phyloP scores from a whole-genome alignment of 257 asterid species.

The Penstemon eatonii region DNA sequence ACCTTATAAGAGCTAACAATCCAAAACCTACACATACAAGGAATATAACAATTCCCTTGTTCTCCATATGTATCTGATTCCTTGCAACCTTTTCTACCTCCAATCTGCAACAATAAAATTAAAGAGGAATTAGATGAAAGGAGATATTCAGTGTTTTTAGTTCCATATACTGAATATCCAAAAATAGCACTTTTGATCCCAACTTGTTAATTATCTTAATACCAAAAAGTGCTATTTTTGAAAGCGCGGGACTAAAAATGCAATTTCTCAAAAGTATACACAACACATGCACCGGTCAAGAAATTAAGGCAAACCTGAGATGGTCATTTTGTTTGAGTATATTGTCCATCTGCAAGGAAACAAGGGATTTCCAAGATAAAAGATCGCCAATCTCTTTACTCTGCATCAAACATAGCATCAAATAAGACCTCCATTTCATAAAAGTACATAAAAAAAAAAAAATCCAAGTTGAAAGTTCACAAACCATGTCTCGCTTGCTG shows the following conservation, averaged over 20 bases:
- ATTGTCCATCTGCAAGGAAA: constrained; percentile 65
- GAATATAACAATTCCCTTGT: constrained; percentile 71
- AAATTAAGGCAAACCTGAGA: constrained; percentile 57
- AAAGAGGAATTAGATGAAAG: neutral
- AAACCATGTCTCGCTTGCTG: constrained; percentile 72
- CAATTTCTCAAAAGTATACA: neutral
- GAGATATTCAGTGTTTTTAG: neutral
- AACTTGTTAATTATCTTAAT: too few relatives aligned
- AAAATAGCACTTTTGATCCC: neutral
- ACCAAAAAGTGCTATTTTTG: neutral
- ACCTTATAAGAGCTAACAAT: constrained; percentile 46
- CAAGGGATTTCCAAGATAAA: constrained; percentile 73
- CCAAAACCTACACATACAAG: constrained; percentile 60
- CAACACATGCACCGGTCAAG: neutral
- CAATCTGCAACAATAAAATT: constrained; percentile 46
- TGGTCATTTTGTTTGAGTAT: constrained; percentile 57
- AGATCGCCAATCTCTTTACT: constrained; percentile 66
- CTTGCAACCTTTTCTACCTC: constrained; percentile 59
- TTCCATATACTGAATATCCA: neutral
- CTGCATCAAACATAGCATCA: constrained; percentile 44
- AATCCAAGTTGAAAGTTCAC: constrained; percentile 24
- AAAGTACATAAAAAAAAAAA: neutral
- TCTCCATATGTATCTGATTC: constrained; percentile 77
- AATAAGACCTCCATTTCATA: constrained; percentile 1
- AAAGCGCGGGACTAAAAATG: neutral